These are phyloP conservation scores for Albifimbria verrucaria DNA, from an alignment of 2,329 filamentous ascomycete species.

Conservation along the genomic window DNA sequence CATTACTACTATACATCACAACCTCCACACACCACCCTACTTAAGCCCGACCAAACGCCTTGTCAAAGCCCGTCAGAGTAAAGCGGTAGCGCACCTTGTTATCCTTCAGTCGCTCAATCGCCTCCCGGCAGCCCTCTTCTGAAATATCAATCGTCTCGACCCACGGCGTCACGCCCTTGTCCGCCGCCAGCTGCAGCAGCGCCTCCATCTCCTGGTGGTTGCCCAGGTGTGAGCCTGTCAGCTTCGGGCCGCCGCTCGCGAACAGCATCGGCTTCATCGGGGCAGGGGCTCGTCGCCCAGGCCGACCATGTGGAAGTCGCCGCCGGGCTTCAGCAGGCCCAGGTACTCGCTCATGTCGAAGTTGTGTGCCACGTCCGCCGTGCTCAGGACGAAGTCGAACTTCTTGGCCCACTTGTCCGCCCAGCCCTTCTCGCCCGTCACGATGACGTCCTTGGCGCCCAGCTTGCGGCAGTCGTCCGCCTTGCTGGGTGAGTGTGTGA, in stretches of 20 bases:
- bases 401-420: constrained; percentile 47
- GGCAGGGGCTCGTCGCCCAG: constrained; percentile 49
- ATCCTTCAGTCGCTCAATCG: constrained; percentile 64
- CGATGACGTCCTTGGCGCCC: constrained; percentile 55
- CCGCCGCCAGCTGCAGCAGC: constrained; percentile 54
- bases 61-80: constrained; percentile 65
- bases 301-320: constrained; percentile 57
- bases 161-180: constrained; percentile 53
- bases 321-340: constrained; percentile 47
- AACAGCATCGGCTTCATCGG: constrained; percentile 37
- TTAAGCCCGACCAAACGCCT: constrained; percentile 46
- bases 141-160: constrained; percentile 62
- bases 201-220: constrained; percentile 57
- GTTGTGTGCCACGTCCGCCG: constrained; percentile 45
- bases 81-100: constrained; percentile 72
- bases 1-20: not conserved
- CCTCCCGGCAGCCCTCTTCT: constrained; percentile 66
- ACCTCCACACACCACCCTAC: not conserved
- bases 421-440: constrained; percentile 52
- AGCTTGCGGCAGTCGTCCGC: constrained; percentile 57
- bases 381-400: constrained; percentile 51
- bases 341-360: constrained; percentile 54
- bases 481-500: constrained; percentile 59
- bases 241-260: constrained; percentile 47
- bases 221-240: constrained; percentile 57